Percentiles rank a stretch among this genome's conserved stretches.
Evolutionary conservation across 2,329 filamentous ascomycete genomes (phyloP).

Genomic region (Aspergillus eucalypticola): DNA sequence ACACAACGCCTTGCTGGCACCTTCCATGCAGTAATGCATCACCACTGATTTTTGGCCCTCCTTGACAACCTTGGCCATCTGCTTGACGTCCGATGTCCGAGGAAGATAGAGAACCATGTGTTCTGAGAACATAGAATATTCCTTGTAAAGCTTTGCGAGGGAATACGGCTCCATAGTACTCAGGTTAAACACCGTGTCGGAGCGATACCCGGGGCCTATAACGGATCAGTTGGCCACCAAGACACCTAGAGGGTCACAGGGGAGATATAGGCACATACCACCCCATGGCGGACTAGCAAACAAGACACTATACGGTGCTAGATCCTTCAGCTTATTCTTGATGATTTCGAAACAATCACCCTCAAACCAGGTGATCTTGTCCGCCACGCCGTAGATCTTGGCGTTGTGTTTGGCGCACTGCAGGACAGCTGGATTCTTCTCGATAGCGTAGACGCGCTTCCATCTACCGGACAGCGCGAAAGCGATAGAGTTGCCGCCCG

Average conservation of each 20-base stretch:
- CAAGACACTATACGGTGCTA: constrained; percentile 58
- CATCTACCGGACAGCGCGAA: constrained; percentile 80
- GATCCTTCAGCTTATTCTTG: constrained; percentile 49
- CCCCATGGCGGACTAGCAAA: constrained; percentile 76
- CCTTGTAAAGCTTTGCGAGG: constrained; percentile 61
- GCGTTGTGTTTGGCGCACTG: constrained; percentile 94
- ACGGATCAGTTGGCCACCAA: neutral
- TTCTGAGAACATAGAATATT: constrained; percentile 56
- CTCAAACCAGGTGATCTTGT: constrained; percentile 80
- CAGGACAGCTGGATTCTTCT: constrained; percentile 76
- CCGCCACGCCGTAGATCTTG: constrained; percentile 73
- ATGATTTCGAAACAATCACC: constrained; percentile 83
- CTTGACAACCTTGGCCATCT: constrained; percentile 63
- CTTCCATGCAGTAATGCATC: constrained; percentile 88
- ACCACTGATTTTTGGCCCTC: constrained; percentile 65
- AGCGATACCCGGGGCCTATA: constrained; percentile 62
- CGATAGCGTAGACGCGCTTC: constrained; percentile 83
- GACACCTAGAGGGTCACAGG: neutral
- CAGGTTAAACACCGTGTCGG: constrained; percentile 75
- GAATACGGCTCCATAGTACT: constrained; percentile 86
- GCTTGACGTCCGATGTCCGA: constrained; percentile 76
- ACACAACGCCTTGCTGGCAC: constrained; percentile 76
- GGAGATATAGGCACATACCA: constrained; percentile 48
- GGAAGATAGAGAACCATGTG: constrained; percentile 78
- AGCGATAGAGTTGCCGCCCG: constrained; percentile 92